Evolutionary conservation across 2,329 filamentous ascomycete genomes (phyloP), one percentile per base, ranked within the genome.

Genomic region (Uncinocarpus reesii): DNA sequence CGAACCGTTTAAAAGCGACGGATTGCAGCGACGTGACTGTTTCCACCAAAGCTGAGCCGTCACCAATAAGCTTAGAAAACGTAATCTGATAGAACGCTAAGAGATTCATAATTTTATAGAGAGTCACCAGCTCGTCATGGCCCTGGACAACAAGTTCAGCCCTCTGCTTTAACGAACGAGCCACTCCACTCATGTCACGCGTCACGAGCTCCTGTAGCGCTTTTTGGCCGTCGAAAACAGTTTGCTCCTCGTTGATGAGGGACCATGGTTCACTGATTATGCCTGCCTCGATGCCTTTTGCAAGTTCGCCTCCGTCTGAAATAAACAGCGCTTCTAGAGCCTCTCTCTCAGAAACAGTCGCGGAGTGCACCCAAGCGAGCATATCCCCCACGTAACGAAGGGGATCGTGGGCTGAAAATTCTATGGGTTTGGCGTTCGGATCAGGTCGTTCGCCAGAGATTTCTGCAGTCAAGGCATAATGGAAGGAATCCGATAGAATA

Each of bases 321-420:
- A 95, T 82, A 61, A 98, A 98, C 0, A 98, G 72, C 1, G 87
- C 80, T 63, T 96, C 90, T 4, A 98, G 73, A 0, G 89, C 88
- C 65, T 98, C 92, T 45, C 86, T 79, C 65, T 98, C 92, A 26
- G 90, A 93, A 1, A 98, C 92, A 0, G 90, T 83, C 2, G 89
- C 85, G 0, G 92, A 95, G 63, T 98, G 92, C 4, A 84, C 81
- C 92, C 92, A 98, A 4, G 92, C 92, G 11, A 98, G 76, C 89
- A 98, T 98, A 62, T 98, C 92, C 46, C 92, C 88, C 2, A 93
- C 81, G 63, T 96, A 96, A 16, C 92, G 80, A 21, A 96, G 69
- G 1, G 87, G 83, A 60, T 98, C 92, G 62, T 96, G 90, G 0
- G 92, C 90, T 8, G 83, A 84, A 57, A 96, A 79, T 62, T 98